Conservation (phyloP, 352 stramenopile species). For the Globisporangium lucens region DNA sequence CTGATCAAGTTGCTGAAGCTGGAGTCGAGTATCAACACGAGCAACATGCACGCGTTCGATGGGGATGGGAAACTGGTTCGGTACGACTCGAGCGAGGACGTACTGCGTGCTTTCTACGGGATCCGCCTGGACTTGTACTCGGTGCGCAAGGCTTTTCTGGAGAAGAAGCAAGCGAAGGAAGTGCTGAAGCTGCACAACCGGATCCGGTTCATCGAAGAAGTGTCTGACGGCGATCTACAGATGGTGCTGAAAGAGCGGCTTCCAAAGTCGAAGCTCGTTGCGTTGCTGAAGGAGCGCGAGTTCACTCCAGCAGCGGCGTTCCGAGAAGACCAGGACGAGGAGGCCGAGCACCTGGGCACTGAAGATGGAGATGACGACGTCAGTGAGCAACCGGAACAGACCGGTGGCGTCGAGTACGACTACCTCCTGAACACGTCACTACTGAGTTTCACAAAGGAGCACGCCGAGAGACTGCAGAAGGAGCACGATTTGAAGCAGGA, state of each 20-base stretch:
- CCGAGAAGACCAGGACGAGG: slow-evolving; percentile 9
- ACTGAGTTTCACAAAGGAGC: slow-evolving; percentile 97
- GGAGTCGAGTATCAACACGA: slow-evolving; percentile 90
- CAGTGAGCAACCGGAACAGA: slow-evolving; percentile 12
- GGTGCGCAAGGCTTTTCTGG: slow-evolving; percentile 77
- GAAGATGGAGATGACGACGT: slow-evolving; percentile 23
- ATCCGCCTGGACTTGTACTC: slow-evolving; percentile 89
- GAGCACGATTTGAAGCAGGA: slow-evolving; percentile 89
- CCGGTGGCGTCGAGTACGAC: slow-evolving; percentile 82
- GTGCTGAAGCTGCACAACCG: slow-evolving; percentile 94
- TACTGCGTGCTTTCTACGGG: slow-evolving; percentile 94
- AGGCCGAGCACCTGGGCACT: not conserved
- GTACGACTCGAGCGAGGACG: slow-evolving; percentile 87
- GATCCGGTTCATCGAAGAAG: slow-evolving; percentile 96
- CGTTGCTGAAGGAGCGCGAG: slow-evolving; percentile 40
- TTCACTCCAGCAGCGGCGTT: slow-evolving; percentile 58
- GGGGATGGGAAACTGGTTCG: slow-evolving; percentile 88
- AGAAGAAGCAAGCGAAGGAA: slow-evolving; percentile 81
- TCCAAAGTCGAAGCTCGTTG: slow-evolving; percentile 55
- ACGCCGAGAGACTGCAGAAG: slow-evolving; percentile 88
- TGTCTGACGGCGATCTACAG: slow-evolving; percentile 92
- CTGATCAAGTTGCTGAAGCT: slow-evolving; percentile 94
- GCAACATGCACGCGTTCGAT: slow-evolving; percentile 99
- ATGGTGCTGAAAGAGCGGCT: slow-evolving; percentile 82
- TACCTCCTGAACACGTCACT: slow-evolving; percentile 99